These are phyloP conservation scores for Globisporangium parvum DNA, from an alignment of 352 stramenopile genomes.

Conservation along the genomic window DNA sequence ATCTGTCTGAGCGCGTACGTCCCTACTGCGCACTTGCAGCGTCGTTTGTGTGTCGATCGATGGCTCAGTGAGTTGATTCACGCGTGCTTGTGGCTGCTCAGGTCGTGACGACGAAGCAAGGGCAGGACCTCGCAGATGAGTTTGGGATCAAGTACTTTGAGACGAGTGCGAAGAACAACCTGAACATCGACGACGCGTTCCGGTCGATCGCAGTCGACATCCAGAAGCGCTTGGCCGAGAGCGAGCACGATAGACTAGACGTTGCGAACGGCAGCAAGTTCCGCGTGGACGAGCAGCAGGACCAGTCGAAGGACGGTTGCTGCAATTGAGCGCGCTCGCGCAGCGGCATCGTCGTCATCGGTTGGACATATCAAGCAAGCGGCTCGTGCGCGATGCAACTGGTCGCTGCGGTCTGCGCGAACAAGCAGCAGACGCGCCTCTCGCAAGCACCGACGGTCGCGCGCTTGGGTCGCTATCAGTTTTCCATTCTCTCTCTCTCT, in stretches of 20 bases:
- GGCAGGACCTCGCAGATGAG: constrained; percentile 89
- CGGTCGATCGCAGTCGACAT: constrained; percentile 86
- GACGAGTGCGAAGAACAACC: constrained; percentile 91
- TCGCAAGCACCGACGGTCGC: too few species aligned
- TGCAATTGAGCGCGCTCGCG: constrained; percentile 33
- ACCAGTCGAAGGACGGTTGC: constrained; percentile 75
- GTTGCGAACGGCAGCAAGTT: constrained; percentile 84
- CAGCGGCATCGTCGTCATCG: neutral
- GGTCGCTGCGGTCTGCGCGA: too few species aligned
- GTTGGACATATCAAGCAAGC: too few species aligned
- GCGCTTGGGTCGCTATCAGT: too few species aligned
- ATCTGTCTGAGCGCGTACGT: constrained; percentile 91
- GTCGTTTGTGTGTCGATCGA: neutral
- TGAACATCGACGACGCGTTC: constrained; percentile 90
- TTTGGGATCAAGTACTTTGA: constrained; percentile 95
- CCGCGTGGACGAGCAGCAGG: constrained; percentile 75
- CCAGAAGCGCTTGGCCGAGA: constrained; percentile 82
- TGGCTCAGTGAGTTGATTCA: neutral
- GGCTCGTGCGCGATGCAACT: too few species aligned
- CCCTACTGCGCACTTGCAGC: neutral
- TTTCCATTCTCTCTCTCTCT: too few species aligned
- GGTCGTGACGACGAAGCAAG: constrained; percentile 91
- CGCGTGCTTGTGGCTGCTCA: neutral
- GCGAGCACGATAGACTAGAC: constrained; percentile 87
- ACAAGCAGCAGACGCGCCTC: too few species aligned